Evolutionary conservation across 1,139 yeast species (phyloP), one percentile per base, ranked within the genome.

Genomic region (Hyphopichia wangnamkhiaoensis): DNA sequence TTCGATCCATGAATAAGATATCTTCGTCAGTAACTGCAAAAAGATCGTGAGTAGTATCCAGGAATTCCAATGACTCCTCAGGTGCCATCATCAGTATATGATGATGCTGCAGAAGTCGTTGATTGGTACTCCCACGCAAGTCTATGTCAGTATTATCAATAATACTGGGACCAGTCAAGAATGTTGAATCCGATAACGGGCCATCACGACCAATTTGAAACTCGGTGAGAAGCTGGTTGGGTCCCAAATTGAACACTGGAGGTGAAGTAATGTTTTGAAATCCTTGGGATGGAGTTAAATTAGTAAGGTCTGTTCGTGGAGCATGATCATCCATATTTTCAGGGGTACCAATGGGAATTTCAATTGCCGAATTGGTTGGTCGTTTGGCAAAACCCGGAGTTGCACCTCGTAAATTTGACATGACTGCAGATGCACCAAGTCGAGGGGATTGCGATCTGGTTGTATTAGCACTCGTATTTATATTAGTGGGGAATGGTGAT

Each of bases 11-110:
- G 35, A 52, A 50, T 19, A 41, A 14, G 17, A 51, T 38, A 32
- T 52, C 58, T 30, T 53, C 56, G 4, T 50, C 54, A 2, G 53
- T 48, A 18, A 48, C 34, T 7, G 38, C 33, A 14, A 35, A 35
- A 6, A 17, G 14, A 5, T 37, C 23, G 33, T 19, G 14, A n/a
- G 35, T 20, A n/a, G n/a, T n/a, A n/a, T n/a, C n/a, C n/a, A n/a
- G n/a, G n/a, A n/a, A n/a, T n/a, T n/a, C n/a, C n/a, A n/a, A n/a
- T n/a, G n/a, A n/a, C n/a, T n/a, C n/a, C n/a, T n/a, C n/a, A n/a
- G n/a, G n/a, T n/a, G n/a, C n/a, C n/a, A n/a, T n/a, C n/a, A n/a
- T n/a, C n/a, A n/a, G n/a, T n/a, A n/a, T n/a, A n/a, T n/a, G n/a
- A n/a, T n/a, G n/a, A n/a, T n/a, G n/a, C n/a, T n/a, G n/a, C n/a